These are phyloP conservation scores for Evansstolkia leycettana DNA, from an alignment of 495 filamentous ascomycete genomes.

Conservation along the genomic window DNA sequence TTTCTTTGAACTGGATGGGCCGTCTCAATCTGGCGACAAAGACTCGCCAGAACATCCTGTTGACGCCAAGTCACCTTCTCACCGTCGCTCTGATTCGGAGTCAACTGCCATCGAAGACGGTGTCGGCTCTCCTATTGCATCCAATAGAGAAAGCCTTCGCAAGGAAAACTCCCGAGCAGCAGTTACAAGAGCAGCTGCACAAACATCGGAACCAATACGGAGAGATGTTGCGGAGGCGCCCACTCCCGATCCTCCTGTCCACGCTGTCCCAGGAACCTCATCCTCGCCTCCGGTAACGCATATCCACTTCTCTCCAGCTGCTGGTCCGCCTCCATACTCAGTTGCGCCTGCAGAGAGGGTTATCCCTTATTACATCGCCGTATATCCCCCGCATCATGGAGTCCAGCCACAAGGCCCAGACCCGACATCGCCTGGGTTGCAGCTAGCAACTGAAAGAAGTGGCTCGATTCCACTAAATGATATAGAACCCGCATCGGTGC, in stretches of 20 bases:
- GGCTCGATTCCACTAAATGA: conserved; percentile 36
- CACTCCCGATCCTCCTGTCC: no score
- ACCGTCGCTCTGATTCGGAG: no score
- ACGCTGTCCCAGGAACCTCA: no score
- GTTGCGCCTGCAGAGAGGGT: conserved; percentile 11
- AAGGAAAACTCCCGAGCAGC: no score
- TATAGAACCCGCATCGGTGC: conserved; percentile 11
- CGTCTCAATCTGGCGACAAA: not conserved
- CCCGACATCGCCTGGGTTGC: conserved; percentile 29
- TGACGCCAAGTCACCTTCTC: not conserved
- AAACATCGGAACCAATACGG: no score
- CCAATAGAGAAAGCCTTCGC: no score
- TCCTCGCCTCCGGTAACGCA: conserved; percentile 3
- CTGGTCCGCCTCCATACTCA: conserved; percentile 4
- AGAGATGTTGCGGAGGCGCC: conserved; percentile 1
- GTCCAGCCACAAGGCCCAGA: conserved; percentile 10
- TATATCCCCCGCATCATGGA: conserved; percentile 13
- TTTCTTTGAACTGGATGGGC: conserved; percentile 2
- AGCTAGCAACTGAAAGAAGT: conserved; percentile 24
- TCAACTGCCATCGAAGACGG: no score
- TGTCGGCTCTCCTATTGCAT: no score
- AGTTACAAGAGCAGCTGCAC: no score
- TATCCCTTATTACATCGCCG: conserved; percentile 15
- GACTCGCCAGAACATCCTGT: not conserved
- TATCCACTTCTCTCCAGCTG: conserved; percentile 3